Conservation (phyloP, 1,284 basidiomycete species). For the Ustilago bromivora region DNA sequence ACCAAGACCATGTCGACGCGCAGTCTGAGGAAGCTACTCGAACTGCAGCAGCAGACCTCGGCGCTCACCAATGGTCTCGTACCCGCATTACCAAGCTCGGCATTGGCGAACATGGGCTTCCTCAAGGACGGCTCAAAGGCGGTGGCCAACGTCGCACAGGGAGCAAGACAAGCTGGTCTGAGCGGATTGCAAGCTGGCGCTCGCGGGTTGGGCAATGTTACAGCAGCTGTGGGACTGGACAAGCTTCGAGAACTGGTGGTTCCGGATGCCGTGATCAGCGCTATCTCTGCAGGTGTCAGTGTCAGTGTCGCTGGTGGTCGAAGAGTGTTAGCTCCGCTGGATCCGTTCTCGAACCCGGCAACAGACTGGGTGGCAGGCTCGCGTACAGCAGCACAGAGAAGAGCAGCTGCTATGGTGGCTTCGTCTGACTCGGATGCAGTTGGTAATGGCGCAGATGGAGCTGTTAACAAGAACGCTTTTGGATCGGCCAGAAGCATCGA, state of each 20-base stretch:
- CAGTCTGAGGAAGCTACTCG: slow-evolving; percentile 61
- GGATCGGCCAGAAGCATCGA: slow-evolving; percentile 38
- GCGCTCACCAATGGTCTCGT: slow-evolving; percentile 43
- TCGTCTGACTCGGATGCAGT: slow-evolving; percentile 15
- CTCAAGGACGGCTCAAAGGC: slow-evolving; percentile 42
- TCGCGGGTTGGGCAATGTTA: slow-evolving; percentile 40
- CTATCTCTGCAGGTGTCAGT: slow-evolving; percentile 61
- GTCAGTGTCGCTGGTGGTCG: slow-evolving; percentile 60
- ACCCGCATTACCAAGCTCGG: slow-evolving; percentile 40
- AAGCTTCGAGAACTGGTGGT: slow-evolving; percentile 63
- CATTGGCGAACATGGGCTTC: slow-evolving; percentile 36
- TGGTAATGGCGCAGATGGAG: slow-evolving; percentile 2
- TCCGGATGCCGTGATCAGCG: slow-evolving; percentile 66
- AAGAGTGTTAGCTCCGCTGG: slow-evolving; percentile 59
- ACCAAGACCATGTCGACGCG: slow-evolving; percentile 62
- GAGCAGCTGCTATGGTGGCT: slow-evolving; percentile 24
- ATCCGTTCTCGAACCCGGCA: slow-evolving; percentile 58
- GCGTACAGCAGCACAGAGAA: slow-evolving; percentile 37
- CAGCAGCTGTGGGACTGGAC: slow-evolving; percentile 54
- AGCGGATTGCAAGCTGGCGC: slow-evolving; percentile 37
- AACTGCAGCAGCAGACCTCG: slow-evolving; percentile 59
- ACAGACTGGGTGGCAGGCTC: slow-evolving; percentile 49
- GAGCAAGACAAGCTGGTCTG: slow-evolving; percentile 33
- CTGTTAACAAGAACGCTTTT: background rate
- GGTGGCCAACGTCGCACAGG: slow-evolving; percentile 31